Evolutionary conservation across 2,329 filamentous ascomycete species (phyloP).

Genomic region (Lachnellula willkommii): DNA sequence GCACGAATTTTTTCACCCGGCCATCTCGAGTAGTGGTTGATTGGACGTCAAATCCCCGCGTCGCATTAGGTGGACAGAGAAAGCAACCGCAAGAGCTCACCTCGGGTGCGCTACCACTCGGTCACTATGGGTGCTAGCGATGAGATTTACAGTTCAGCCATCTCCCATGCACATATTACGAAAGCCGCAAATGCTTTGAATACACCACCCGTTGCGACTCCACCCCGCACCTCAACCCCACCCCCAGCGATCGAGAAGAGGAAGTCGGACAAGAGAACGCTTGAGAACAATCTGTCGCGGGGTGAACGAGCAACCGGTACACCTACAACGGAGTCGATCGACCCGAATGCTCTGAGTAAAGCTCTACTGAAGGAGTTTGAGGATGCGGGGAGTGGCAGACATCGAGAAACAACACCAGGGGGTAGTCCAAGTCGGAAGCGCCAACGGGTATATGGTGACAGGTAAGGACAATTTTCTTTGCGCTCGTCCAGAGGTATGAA

Average conservation of each 20-base stretch:
- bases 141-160: conserved; percentile 22
- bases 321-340: conserved; percentile 30
- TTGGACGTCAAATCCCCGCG: not conserved
- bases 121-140: conserved; percentile 27
- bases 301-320: conserved; percentile 16
- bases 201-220: conserved; percentile 26
- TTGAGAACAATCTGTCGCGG: conserved; percentile 18
- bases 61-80: not conserved
- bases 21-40: not conserved
- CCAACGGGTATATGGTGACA: conserved; percentile 59
- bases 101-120: conserved; percentile 1
- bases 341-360: conserved; percentile 53
- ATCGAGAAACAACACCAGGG: conserved; percentile 56
- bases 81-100: not conserved
- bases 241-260: conserved; percentile 27
- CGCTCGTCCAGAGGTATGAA: not conserved
- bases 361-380: conserved; percentile 56
- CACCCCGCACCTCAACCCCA: conserved; percentile 30
- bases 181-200: conserved; percentile 24
- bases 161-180: conserved; percentile 20
- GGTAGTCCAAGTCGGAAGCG: conserved; percentile 64
- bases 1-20: not conserved
- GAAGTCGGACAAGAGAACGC: conserved; percentile 26
- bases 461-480: conserved; percentile 29
- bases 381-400: conserved; percentile 51